Conservation (phyloP, 805 yeast species). For the Monosporozyma siamensis region DNA sequence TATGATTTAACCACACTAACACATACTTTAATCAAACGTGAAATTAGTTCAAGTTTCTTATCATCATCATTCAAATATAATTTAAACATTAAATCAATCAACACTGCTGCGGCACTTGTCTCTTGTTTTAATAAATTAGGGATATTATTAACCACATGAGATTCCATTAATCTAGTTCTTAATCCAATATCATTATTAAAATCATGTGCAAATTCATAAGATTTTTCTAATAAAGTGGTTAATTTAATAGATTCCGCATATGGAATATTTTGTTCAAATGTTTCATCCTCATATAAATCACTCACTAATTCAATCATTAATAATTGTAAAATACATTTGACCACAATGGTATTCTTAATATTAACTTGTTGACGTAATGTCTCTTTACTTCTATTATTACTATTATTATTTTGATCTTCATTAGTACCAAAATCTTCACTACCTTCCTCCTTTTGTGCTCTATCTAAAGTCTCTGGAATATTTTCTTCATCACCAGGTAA, state of each 20-base stretch:
- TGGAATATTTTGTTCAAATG: slow-evolving; percentile 62
- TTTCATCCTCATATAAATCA: slow-evolving; percentile 65
- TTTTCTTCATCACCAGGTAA: not conserved
- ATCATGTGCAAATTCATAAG: slow-evolving; percentile 74
- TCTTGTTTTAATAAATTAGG: slow-evolving; percentile 92
- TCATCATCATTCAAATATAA: slow-evolving; percentile 45
- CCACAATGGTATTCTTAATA: slow-evolving; percentile 69
- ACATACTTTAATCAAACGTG: slow-evolving; percentile 53
- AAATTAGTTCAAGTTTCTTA: slow-evolving; percentile 40
- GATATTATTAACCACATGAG: slow-evolving; percentile 83
- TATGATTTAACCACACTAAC: slow-evolving; percentile 61
- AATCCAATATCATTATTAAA: slow-evolving; percentile 86
- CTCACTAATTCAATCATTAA: slow-evolving; percentile 79
- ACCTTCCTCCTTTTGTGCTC: slow-evolving; percentile 28
- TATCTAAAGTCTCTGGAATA: slow-evolving; percentile 21
- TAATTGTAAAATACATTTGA: slow-evolving; percentile 84
- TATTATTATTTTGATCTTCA: slow-evolving; percentile 4
- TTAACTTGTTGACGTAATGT: slow-evolving; percentile 27
- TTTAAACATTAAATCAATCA: slow-evolving; percentile 69
- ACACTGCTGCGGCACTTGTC: slow-evolving; percentile 80
- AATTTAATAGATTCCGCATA: slow-evolving; percentile 51
- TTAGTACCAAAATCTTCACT: slow-evolving; percentile 33
- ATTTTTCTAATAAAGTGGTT: slow-evolving; percentile 49
- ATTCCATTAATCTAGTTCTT: slow-evolving; percentile 81
- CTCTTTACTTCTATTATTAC: slow-evolving; percentile 23